Evolutionary conservation across 805 yeast genomes (phyloP).

Genomic region (Pichia kluyveri): DNA sequence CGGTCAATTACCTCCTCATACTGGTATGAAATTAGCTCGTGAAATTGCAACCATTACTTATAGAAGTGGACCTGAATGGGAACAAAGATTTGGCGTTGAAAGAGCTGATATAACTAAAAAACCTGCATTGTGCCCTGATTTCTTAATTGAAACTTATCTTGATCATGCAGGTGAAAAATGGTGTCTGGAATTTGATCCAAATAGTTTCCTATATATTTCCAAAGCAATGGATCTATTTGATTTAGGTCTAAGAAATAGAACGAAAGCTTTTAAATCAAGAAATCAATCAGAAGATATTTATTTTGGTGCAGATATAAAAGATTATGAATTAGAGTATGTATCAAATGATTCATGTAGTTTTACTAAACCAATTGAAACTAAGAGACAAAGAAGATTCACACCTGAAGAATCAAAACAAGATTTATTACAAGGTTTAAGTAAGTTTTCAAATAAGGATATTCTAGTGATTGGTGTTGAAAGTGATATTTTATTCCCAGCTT

Average conservation of each 20-base stretch:
- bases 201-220: constrained; percentile 76
- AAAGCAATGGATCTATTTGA: constrained; percentile 96
- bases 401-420: constrained; percentile 53
- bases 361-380: constrained; percentile 43
- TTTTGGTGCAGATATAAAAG: constrained; percentile 19
- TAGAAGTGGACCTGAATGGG: constrained; percentile 97
- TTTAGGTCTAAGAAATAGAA: constrained; percentile 43
- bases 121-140: constrained; percentile 91
- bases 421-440: constrained; percentile 53
- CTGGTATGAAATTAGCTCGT: constrained; percentile 89
- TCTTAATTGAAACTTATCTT: constrained; percentile 81
- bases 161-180: constrained; percentile 96
- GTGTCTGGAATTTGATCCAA: constrained; percentile 84
- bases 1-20: constrained; percentile 70
- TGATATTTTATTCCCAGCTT: constrained; percentile 83
- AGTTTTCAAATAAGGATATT: constrained; percentile 54
- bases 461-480: constrained; percentile 88
- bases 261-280: constrained; percentile 35
- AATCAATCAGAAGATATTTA: constrained; percentile 26
- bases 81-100: constrained; percentile 79
- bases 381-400: constrained; percentile 37
- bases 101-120: constrained; percentile 69
- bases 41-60: constrained; percentile 92
- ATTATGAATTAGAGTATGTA: constrained; percentile 21
- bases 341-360: constrained; percentile 29